Conservation (phyloP, 2,329 filamentous ascomycete genomes). For the Clathrospora elynae region DNA sequence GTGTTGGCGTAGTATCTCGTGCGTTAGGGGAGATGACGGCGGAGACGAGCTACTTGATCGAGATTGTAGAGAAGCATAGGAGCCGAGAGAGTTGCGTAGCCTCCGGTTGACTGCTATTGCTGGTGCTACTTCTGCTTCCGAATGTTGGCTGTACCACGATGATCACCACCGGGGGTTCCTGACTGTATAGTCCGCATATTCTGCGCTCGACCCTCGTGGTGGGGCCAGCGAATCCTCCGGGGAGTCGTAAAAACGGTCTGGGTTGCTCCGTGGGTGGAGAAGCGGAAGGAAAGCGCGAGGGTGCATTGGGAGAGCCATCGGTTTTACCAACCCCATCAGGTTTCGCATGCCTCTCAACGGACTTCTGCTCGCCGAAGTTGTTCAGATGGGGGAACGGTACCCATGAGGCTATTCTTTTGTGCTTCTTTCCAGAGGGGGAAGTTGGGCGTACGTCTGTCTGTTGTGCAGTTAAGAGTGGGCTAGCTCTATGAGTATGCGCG, state of each 20-base stretch:
- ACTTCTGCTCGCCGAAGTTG: background rate
- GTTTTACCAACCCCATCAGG: background rate
- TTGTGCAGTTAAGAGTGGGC: no score
- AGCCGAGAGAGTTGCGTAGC: conserved; percentile 14
- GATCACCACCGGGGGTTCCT: conserved; percentile 13
- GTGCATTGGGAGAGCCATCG: background rate
- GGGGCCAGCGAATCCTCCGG: conserved; percentile 24
- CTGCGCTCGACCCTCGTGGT: conserved; percentile 3
- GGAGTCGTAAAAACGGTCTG: conserved; percentile 28
- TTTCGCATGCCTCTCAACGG: background rate
- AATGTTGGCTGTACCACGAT: conserved; percentile 22
- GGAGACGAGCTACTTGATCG: conserved; percentile 12
- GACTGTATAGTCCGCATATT: conserved; percentile 8
- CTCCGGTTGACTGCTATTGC: conserved; percentile 10
- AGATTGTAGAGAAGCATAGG: conserved; percentile 10
- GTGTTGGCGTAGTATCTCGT: conserved; percentile 9
- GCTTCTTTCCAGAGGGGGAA: conserved; percentile 9
- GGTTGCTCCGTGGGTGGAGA: conserved; percentile 5
- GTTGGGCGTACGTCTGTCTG: background rate
- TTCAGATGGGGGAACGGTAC: conserved; percentile 20
- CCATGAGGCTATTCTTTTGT: conserved; percentile 23
- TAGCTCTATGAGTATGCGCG: conserved; percentile 4
- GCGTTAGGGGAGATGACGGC: conserved; percentile 12
- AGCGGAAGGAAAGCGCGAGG: background rate
- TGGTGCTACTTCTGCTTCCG: conserved; percentile 11